Percentiles rank a stretch among this genome's conserved stretches.
Conservation (phyloP, 1,284 basidiomycete genomes). For the Pseudozyma hubeiensis region DNA sequence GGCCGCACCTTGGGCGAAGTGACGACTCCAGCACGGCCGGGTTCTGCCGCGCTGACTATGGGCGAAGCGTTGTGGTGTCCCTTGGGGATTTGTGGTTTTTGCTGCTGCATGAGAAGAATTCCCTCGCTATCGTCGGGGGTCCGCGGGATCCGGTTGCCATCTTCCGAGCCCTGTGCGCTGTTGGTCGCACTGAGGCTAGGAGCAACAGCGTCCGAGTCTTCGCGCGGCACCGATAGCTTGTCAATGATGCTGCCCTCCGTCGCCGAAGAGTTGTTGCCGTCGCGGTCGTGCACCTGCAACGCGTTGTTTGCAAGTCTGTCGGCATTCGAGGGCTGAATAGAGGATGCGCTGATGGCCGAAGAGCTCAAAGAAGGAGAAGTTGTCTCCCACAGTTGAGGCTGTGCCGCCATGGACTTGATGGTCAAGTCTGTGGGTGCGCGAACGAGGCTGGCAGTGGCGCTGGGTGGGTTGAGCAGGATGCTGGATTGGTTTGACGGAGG, state of each 20-base stretch:
- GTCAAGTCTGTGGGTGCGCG: slow-evolving; percentile 39
- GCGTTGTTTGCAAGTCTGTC: neutral
- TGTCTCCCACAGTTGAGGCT: slow-evolving; percentile 40
- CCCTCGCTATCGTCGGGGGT: slow-evolving; percentile 42
- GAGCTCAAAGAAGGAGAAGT: slow-evolving; percentile 8
- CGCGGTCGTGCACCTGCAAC: slow-evolving; percentile 17
- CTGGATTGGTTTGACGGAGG: neutral
- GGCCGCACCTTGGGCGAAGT: slow-evolving; percentile 25
- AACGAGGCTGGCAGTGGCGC: slow-evolving; percentile 20
- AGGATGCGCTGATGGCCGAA: slow-evolving; percentile 6
- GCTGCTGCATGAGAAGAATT: slow-evolving; percentile 6
- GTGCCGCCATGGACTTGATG: slow-evolving; percentile 42
- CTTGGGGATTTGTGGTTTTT: neutral
- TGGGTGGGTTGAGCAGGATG: slow-evolving; percentile 3
- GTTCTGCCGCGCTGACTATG: slow-evolving; percentile 1
- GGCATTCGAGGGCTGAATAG: neutral
- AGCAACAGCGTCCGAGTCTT: slow-evolving; percentile 38
- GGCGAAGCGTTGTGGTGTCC: slow-evolving; percentile 19
- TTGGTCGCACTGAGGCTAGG: slow-evolving; percentile 44
- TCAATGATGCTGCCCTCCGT: slow-evolving; percentile 48
- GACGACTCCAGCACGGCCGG: slow-evolving; percentile 1
- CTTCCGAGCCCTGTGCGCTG: slow-evolving; percentile 47
- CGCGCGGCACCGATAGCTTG: slow-evolving; percentile 35
- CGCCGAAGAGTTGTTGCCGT: slow-evolving; percentile 22
- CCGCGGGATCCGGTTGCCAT: slow-evolving; percentile 37